These are phyloP conservation scores for Arachnomyces sp. DNA, from an alignment of 2,329 filamentous ascomycete genomes.

Conservation along the genomic window DNA sequence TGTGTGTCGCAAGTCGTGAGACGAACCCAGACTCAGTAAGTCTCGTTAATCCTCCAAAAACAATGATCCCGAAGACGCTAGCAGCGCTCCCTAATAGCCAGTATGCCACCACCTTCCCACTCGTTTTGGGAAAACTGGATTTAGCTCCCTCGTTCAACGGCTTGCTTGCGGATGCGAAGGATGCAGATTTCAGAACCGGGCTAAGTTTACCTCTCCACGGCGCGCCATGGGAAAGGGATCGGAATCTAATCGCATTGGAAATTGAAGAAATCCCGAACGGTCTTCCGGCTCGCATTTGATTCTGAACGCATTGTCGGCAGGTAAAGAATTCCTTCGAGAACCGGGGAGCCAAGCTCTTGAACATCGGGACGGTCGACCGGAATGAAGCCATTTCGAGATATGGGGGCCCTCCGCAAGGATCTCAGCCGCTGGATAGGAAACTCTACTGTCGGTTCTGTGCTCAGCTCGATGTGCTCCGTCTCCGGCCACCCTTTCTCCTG, in stretches of 20 bases:
- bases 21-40: slow-evolving; percentile 89
- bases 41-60: slow-evolving; percentile 87
- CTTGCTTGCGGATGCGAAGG: slow-evolving; percentile 5
- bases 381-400: slow-evolving; percentile 26
- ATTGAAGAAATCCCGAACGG: slow-evolving; percentile 24
- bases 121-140: slow-evolving; percentile 52
- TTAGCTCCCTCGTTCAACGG: slow-evolving; percentile 21
- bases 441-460: too few species aligned
- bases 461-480: too few species aligned
- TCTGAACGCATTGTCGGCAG: slow-evolving; percentile 35
- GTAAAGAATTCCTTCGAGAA: slow-evolving; percentile 33
- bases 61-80: slow-evolving; percentile 93
- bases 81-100: slow-evolving; percentile 88
- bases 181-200: slow-evolving; percentile 4
- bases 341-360: slow-evolving; percentile 28
- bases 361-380: slow-evolving; percentile 22
- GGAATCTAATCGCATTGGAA: slow-evolving; percentile 18
- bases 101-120: slow-evolving; percentile 71
- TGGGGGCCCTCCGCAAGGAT: too few species aligned
- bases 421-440: too few species aligned
- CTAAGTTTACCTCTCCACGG: slow-evolving; percentile 4
- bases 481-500: too few species aligned
- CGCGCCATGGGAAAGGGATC: slow-evolving; percentile 21
- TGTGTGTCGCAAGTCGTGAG: not conserved
- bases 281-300: slow-evolving; percentile 22